These are phyloP conservation scores for Purpureocillium takamizusanense DNA, from an alignment of 2,329 filamentous ascomycete species.

Conservation along the genomic window DNA sequence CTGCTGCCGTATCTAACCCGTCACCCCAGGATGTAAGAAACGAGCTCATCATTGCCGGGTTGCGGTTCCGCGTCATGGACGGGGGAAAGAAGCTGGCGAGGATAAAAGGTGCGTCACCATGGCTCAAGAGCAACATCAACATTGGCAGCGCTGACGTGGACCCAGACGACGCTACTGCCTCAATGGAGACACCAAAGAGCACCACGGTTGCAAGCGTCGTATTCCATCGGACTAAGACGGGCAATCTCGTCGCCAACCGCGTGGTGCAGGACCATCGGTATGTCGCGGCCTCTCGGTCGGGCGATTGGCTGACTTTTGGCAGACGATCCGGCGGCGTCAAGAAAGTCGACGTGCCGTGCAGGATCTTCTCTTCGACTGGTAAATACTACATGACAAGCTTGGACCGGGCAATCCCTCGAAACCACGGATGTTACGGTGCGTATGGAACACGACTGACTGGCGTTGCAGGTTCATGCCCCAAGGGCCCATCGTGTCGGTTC, in stretches of 20 bases:
- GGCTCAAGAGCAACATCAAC: background rate
- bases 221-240: slow-evolving; percentile 79
- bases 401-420: slow-evolving; percentile 11
- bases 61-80: slow-evolving; percentile 63
- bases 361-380: slow-evolving; percentile 61
- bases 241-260: slow-evolving; percentile 73
- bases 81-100: slow-evolving; percentile 78
- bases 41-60: slow-evolving; percentile 60
- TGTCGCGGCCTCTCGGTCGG: slow-evolving; percentile 22
- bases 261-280: slow-evolving; percentile 70
- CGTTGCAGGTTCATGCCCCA: slow-evolving; percentile 68
- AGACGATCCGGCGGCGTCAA: slow-evolving; percentile 47
- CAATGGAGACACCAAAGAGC: slow-evolving; percentile 64
- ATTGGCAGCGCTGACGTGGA: background rate
- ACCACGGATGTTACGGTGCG: slow-evolving; percentile 19
- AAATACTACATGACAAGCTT: slow-evolving; percentile 38
- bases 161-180: slow-evolving; percentile 48
- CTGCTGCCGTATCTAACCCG: slow-evolving; percentile 12
- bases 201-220: slow-evolving; percentile 66
- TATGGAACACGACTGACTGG: slow-evolving; percentile 34
- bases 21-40: slow-evolving; percentile 30
- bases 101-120: slow-evolving; percentile 47
- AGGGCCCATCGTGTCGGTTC: slow-evolving; percentile 72
- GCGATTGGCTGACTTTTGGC: slow-evolving; percentile 26
- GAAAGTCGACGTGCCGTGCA: slow-evolving; percentile 68